Base-by-base conservation (phyloP, 371 early-diverging fungal species). In the Actinomortierella wolfii region DNA sequence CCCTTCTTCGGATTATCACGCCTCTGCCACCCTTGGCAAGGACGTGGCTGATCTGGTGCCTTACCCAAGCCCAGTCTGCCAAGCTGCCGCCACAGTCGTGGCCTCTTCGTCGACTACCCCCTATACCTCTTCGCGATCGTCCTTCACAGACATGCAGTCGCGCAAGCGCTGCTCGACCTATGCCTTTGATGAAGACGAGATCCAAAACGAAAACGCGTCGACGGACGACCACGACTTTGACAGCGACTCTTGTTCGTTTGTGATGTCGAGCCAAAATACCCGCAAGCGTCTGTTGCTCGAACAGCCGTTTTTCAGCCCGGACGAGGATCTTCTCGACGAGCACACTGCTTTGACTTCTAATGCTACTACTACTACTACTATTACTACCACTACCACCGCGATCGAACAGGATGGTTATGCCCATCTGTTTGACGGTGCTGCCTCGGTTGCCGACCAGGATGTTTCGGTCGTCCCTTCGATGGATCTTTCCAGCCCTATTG, bases 211-310 rank as follows among this genome's bases (percentile, higher is more conserved):
- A 34, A 11, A 34, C 34, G 7, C 4, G 34, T 34, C 34, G 34
- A 34, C 11, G 34, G 11, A 11, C 34, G 7, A 34, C 34, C 34
- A 34, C 34, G 7, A 34, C 34, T 11, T 6, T 34, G 34, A 34
- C 34, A 11, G 11, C 34, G 34, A 34, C 11, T 34, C 34, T 4
- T 34, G 34, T 34, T 34, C 34, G 23, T 71, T 65, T 52, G 71
- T 71, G 34, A 65, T 71, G 71, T 71, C 71, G 3, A 71, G 62
- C 56, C 61, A 66, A 21, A 51, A 65, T 58, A 61, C 71, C 51
- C 71, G 71, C 62, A 71, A 71, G 62, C 71, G 71, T n/a, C 53
- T 71, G 43, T 65, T 71, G 71, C 65, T 71, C 39, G 71, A 71
- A 53, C 71, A 71, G 25, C 55, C 71, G 14, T 71, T 71, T 47